Evolutionary conservation across 176 grass and related monocot genomes (phyloP).

Genomic region (Oryza meridionalis): DNA sequence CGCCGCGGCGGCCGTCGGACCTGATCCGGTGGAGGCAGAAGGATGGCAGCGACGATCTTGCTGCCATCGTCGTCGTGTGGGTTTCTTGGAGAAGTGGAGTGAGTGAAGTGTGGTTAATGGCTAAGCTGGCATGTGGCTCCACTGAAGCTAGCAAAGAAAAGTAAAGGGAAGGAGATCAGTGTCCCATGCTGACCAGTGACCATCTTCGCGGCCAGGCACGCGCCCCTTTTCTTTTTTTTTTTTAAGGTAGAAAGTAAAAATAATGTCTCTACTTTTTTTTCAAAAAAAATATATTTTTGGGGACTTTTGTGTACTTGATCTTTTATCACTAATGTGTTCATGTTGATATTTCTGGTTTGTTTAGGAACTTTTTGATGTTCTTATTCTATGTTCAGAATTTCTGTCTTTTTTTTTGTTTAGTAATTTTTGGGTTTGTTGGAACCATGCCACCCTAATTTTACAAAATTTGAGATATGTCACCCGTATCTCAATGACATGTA

Average conservation of each 20-base stretch:
- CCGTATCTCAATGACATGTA: too few relatives aligned
- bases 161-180: background rate
- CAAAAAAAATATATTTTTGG: background rate
- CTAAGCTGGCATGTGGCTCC: conserved; percentile 46
- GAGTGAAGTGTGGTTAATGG: conserved; percentile 8
- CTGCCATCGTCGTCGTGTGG: conserved; percentile 38
- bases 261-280: background rate
- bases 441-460: too few relatives aligned
- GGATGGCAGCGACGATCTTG: conserved; percentile 41
- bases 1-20: background rate
- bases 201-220: background rate
- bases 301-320: background rate
- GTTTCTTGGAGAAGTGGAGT: conserved; percentile 1
- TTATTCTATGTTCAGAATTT: too few relatives aligned
- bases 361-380: too few relatives aligned
- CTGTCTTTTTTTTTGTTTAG: too few relatives aligned
- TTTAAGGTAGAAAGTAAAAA: background rate
- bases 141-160: background rate
- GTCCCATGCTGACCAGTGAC: background rate
- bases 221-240: background rate
- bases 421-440: too few relatives aligned
- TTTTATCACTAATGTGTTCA: background rate
- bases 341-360: background rate
- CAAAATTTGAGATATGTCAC: too few relatives aligned
- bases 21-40: conserved; percentile 70